Percentiles rank a stretch among this genome's conserved stretches.
These are phyloP conservation scores for Amphirosellinia nigrospora DNA, from an alignment of 495 filamentous ascomycete genomes.

Conservation along the genomic window DNA sequence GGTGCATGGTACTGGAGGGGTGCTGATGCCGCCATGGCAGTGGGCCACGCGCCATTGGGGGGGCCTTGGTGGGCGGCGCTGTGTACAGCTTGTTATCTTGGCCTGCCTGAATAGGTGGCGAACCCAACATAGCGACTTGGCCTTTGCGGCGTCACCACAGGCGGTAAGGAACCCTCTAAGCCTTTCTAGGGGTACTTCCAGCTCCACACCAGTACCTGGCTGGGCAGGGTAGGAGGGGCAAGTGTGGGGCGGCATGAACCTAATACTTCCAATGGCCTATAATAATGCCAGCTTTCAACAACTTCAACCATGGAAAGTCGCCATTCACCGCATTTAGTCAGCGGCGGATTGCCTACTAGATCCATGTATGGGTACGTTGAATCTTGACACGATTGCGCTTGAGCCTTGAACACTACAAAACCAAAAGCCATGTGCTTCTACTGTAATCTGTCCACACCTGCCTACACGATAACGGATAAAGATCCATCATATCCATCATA, in stretches of 20 bases:
- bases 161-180: conserved; percentile 6
- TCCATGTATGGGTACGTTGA: neutral
- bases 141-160: too few species aligned
- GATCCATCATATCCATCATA: too few species aligned
- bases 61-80: neutral
- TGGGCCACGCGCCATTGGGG: conserved; percentile 17
- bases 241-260: neutral
- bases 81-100: conserved; percentile 12
- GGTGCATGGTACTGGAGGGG: neutral
- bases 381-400: neutral
- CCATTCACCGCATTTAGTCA: conserved; percentile 4
- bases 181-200: neutral
- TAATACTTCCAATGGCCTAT: neutral
- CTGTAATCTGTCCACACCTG: neutral
- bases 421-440: neutral
- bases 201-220: neutral
- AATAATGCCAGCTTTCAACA: conserved; percentile 17
- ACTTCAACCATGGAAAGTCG: neutral
- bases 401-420: neutral
- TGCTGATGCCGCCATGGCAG: neutral
- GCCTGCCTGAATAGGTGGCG: conserved; percentile 13
- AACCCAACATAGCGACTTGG: conserved; percentile 19
- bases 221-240: neutral
- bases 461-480: neutral
- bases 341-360: neutral